A percentile compares a stretch with the other conserved stretches of the same genome.
Evolutionary conservation across 345 rosid genomes (phyloP).

Genomic region (Conringia planisiliqua): DNA sequence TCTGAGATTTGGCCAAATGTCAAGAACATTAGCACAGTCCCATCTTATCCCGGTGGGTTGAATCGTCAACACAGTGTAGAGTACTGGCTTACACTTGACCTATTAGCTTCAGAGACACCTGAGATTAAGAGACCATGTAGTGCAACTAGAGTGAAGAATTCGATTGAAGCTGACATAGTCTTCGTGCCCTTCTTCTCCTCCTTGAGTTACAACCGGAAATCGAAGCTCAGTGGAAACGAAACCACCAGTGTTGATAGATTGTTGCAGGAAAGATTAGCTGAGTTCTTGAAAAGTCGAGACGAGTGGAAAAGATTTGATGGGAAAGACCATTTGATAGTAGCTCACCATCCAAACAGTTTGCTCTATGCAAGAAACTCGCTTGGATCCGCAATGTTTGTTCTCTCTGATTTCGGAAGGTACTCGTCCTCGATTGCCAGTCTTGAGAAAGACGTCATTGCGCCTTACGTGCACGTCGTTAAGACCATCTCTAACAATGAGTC

Average conservation of each 20-base stretch:
- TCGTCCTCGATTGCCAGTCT: constrained; percentile 62
- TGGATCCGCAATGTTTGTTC: constrained; percentile 85
- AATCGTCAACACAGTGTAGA: constrained; percentile 89
- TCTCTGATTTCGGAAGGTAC: constrained; percentile 94
- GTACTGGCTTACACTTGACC: constrained; percentile 92
- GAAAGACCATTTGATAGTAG: constrained; percentile 58
- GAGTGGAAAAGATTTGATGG: constrained; percentile 68
- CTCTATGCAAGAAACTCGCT: constrained; percentile 52
- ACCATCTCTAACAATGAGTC: constrained; percentile 48
- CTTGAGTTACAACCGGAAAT: constrained; percentile 69
- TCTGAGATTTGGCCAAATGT: constrained; percentile 66
- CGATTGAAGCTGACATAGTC: constrained; percentile 61
- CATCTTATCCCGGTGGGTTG: constrained; percentile 77
- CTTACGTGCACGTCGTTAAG: constrained; percentile 79
- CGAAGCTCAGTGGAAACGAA: constrained; percentile 58
- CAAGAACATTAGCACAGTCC: constrained; percentile 38
- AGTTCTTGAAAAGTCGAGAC: constrained; percentile 43
- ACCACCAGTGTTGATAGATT: constrained; percentile 48
- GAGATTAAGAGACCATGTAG: constrained; percentile 48
- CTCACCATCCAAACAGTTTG: constrained; percentile 92
- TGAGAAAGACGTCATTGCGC: constrained; percentile 77
- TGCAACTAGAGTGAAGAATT: constrained; percentile 57
- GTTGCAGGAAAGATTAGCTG: constrained; percentile 63
- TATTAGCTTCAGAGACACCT: constrained; percentile 57
- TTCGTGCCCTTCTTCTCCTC: constrained; percentile 90